These are phyloP conservation scores for Kwoniella sp. DNA, from an alignment of 768 basidiomycete species.

Conservation along the genomic window DNA sequence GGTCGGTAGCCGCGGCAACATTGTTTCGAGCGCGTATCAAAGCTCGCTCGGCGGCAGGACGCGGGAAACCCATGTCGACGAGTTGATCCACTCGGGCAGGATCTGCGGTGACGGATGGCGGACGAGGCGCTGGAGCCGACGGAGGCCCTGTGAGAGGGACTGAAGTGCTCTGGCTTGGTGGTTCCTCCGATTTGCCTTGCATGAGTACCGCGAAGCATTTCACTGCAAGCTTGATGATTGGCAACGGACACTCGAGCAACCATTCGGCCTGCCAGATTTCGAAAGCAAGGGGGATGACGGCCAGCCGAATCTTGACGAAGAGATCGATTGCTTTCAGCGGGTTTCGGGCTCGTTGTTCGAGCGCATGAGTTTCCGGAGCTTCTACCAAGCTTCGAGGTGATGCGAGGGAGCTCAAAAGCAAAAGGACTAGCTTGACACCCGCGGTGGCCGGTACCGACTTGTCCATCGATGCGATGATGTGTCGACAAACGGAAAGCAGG, in stretches of 20 bases:
- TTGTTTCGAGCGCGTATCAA: constrained; percentile 84
- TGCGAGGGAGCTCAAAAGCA: constrained; percentile 73
- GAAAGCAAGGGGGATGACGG: constrained; percentile 67
- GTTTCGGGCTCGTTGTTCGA: constrained; percentile 62
- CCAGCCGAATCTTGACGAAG: constrained; percentile 74
- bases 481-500: constrained; percentile 2
- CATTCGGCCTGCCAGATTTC: constrained; percentile 81
- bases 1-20: constrained; percentile 81
- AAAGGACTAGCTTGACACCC: constrained; percentile 60
- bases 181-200: constrained; percentile 77
- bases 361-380: constrained; percentile 74
- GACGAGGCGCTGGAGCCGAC: constrained; percentile 18
- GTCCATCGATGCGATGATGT: constrained; percentile 11
- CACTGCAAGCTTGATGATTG: constrained; percentile 73
- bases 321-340: constrained; percentile 80
- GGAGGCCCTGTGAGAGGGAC: constrained; percentile 51
- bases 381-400: constrained; percentile 80
- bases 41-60: constrained; percentile 82
- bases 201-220: constrained; percentile 77
- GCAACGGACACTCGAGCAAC: constrained; percentile 71
- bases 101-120: constrained; percentile 62
- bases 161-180: constrained; percentile 58
- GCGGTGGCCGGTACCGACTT: constrained; percentile 8
- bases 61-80: constrained; percentile 95
- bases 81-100: constrained; percentile 78